These are phyloP conservation scores for Oryza glaberrima DNA, from an alignment of 176 grass and related monocot species.

Conservation along the genomic window DNA sequence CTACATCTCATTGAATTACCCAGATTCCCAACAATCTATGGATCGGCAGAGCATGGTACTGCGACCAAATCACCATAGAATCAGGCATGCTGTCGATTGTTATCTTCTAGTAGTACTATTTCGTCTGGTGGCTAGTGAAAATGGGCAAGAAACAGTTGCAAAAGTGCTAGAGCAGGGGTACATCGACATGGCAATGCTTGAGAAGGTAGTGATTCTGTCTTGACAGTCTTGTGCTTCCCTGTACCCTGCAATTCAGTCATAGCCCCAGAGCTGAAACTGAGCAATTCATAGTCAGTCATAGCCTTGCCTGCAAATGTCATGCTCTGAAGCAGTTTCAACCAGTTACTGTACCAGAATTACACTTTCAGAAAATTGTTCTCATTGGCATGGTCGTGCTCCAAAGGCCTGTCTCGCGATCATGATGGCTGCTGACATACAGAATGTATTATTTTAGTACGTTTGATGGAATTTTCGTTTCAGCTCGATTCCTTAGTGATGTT, in stretches of 20 bases:
- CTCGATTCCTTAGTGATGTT: too few relatives aligned
- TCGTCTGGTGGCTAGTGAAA: background rate
- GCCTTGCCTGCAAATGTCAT: background rate
- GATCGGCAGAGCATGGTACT: background rate
- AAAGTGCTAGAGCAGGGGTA: background rate
- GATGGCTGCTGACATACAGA: background rate
- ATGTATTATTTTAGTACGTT: background rate
- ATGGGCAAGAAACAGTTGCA: background rate
- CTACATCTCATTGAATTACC: background rate
- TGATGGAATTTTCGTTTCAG: background rate
- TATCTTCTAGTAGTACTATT: background rate
- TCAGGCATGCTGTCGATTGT: background rate
- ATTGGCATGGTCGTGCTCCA: background rate
- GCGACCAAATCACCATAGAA: background rate
- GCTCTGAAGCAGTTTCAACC: background rate
- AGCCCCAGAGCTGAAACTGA: background rate
- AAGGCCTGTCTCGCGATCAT: background rate
- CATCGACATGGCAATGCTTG: background rate
- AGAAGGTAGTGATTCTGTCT: background rate
- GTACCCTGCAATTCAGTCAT: background rate
- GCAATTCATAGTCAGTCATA: too few relatives aligned
- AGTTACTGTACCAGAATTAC: background rate
- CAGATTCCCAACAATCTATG: background rate
- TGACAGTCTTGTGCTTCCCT: background rate
- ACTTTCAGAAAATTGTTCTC: background rate